Evolutionary conservation across 371 early-diverging fungal genomes (phyloP).

Genomic region (Smittium mucronatum): DNA sequence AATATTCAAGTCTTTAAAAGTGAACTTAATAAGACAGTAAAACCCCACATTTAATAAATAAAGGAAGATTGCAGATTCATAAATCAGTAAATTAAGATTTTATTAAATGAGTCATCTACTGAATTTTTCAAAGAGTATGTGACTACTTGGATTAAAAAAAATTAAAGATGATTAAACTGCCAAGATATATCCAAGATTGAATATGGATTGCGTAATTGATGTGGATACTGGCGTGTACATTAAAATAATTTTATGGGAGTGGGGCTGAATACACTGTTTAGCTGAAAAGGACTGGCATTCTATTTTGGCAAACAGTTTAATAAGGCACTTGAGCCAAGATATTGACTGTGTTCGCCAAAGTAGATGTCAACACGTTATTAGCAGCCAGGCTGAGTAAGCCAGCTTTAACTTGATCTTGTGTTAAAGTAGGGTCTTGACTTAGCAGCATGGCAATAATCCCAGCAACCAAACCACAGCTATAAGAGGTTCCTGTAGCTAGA

Average conservation of each 20-base stretch:
- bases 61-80: too few species aligned
- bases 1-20: too few species aligned
- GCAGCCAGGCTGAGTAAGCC: background rate
- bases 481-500: slow-evolving; percentile 6
- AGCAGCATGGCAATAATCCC: slow-evolving; percentile 7
- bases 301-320: background rate
- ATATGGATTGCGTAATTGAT: too few species aligned
- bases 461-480: slow-evolving; percentile 3
- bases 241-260: background rate
- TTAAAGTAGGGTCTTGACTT: background rate
- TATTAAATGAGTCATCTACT: too few species aligned
- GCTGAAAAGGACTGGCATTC: too few species aligned
- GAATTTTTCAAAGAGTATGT: too few species aligned
- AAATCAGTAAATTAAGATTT: too few species aligned
- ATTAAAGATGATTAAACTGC: background rate
- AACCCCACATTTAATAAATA: too few species aligned
- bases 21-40: too few species aligned
- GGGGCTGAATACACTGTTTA: too few species aligned
- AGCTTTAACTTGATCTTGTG: background rate
- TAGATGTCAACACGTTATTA: background rate
- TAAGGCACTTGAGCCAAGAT: background rate
- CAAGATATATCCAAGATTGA: background rate
- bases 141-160: too few species aligned
- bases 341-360: background rate
- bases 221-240: background rate